Evolutionary conservation across 805 yeast species (phyloP).

Genomic region (Henningerozyma blattae): DNA sequence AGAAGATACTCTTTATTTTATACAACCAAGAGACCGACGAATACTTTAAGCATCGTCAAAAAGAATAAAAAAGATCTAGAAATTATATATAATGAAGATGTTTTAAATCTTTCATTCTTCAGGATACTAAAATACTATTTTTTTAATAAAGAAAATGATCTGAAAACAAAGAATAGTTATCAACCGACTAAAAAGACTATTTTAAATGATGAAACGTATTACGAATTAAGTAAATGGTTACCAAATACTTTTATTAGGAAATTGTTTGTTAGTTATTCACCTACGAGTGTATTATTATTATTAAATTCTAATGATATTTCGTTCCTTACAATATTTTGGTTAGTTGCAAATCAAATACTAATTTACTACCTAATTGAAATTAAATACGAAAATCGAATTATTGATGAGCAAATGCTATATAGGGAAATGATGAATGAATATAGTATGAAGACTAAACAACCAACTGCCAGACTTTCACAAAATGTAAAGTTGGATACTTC

Average conservation of each 20-base stretch:
- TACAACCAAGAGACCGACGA: conserved; percentile 5
- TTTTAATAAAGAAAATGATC: conserved; percentile 2
- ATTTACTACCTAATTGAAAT: conserved; percentile 30
- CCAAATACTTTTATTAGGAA: conserved; percentile 48
- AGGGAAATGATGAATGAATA: conserved; percentile 55
- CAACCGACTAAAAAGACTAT: not conserved
- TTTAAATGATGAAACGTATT: conserved; percentile 26
- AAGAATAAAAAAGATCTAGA: conserved; percentile 5
- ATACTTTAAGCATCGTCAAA: not conserved
- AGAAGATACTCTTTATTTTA: conserved; percentile 16
- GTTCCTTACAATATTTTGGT: conserved; percentile 26
- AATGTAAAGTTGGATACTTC: conserved; percentile 57
- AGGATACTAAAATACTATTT: conserved; percentile 11
- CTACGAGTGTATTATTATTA: conserved; percentile 37
- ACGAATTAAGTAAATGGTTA: conserved; percentile 54
- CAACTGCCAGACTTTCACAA: conserved; percentile 35
- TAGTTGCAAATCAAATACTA: conserved; percentile 27
- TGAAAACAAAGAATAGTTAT: conserved; percentile 4
- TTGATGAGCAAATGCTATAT: conserved; percentile 48
- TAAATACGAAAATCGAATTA: conserved; percentile 35
- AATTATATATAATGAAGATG: conserved; percentile 13
- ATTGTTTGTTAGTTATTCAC: conserved; percentile 45
- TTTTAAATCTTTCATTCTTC: conserved; percentile 13
- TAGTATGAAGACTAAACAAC: conserved; percentile 48
- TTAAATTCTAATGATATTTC: conserved; percentile 25